phyloP scores from a whole-genome alignment of 2,329 filamentous ascomycete species.

The Sporothrix brunneoviolacea region DNA sequence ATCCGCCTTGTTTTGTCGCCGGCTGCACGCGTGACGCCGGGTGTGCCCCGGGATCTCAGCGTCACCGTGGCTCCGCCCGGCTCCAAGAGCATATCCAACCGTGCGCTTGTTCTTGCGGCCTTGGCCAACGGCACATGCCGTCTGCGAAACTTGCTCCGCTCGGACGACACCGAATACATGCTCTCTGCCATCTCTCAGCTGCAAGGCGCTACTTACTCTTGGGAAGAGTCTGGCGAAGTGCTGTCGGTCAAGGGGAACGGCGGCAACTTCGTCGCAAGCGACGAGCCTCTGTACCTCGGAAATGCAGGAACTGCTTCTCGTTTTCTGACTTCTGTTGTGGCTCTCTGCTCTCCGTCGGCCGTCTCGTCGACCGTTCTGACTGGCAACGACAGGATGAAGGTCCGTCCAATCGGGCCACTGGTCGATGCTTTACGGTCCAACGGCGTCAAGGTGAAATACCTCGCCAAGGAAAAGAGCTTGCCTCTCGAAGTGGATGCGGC shows the following conservation, averaged over 20 bases:
- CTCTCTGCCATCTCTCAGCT: conserved; percentile 81
- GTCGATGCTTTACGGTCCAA: conserved; percentile 85
- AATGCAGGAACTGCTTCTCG: conserved; percentile 95
- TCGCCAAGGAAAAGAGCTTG: conserved; percentile 76
- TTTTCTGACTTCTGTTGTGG: conserved; percentile 87
- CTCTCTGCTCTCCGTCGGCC: conserved; percentile 64
- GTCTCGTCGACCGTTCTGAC: conserved; percentile 72
- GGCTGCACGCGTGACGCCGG: conserved; percentile 65
- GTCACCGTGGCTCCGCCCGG: conserved; percentile 83
- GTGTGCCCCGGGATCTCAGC: conserved; percentile 53
- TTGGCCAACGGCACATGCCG: conserved; percentile 79
- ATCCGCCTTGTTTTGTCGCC: conserved; percentile 80
- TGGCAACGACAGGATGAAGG: conserved; percentile 93
- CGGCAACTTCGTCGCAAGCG: conserved; percentile 71
- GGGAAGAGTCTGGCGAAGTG: conserved; percentile 91
- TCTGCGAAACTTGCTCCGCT: conserved; percentile 88
- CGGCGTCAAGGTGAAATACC: conserved; percentile 78
- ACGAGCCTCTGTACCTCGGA: conserved; percentile 78
- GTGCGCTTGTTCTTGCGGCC: conserved; percentile 87
- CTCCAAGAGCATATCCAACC: conserved; percentile 96
- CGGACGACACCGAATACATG: conserved; percentile 97
- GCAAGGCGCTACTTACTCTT: conserved; percentile 80
- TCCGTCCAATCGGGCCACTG: conserved; percentile 84
- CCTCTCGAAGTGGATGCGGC: conserved; percentile 78
- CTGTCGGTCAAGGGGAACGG: conserved; percentile 85